Conservation (phyloP, 179 eudicot species). For the Spergularia azorica region DNA sequence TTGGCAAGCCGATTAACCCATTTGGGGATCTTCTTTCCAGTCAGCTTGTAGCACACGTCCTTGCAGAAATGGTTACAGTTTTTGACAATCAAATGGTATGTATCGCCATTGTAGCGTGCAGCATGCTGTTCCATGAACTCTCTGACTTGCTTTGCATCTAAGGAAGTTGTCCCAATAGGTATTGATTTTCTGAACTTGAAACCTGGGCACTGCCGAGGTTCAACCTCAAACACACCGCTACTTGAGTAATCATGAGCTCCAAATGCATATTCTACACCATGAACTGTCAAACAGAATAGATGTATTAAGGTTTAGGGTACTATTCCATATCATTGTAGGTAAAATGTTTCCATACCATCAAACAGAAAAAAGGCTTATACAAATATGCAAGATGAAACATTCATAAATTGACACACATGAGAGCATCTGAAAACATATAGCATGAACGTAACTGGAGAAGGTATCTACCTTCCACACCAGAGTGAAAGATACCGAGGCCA, state of each 20-base stretch:
- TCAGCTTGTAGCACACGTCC: slow-evolving; percentile 74
- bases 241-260: slow-evolving; percentile 96
- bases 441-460: slow-evolving; percentile 20
- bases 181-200: slow-evolving; percentile 88
- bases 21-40: slow-evolving; percentile 79
- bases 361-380: not conserved
- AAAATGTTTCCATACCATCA: too few species aligned
- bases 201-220: slow-evolving; percentile 95
- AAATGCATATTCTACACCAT: slow-evolving; percentile 94
- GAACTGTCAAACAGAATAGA: slow-evolving; percentile 51
- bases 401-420: slow-evolving; percentile 4
- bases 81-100: slow-evolving; percentile 88
- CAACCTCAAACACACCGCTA: slow-evolving; percentile 97
- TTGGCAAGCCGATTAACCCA: slow-evolving; percentile 96
- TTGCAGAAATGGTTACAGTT: slow-evolving; percentile 97
- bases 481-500: slow-evolving; percentile 92
- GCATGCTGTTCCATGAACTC: slow-evolving; percentile 88
- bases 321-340: not conserved
- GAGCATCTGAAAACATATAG: slow-evolving; percentile 8
- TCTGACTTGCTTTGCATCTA: slow-evolving; percentile 71
- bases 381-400: not conserved
- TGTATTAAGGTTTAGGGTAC: not conserved
- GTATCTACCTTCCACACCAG: slow-evolving; percentile 88
- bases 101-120: slow-evolving; percentile 80
- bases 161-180: slow-evolving; percentile 70